Evolutionary conservation across 345 rosid genomes (phyloP).

Genomic region (Geranium rotundifolium): DNA sequence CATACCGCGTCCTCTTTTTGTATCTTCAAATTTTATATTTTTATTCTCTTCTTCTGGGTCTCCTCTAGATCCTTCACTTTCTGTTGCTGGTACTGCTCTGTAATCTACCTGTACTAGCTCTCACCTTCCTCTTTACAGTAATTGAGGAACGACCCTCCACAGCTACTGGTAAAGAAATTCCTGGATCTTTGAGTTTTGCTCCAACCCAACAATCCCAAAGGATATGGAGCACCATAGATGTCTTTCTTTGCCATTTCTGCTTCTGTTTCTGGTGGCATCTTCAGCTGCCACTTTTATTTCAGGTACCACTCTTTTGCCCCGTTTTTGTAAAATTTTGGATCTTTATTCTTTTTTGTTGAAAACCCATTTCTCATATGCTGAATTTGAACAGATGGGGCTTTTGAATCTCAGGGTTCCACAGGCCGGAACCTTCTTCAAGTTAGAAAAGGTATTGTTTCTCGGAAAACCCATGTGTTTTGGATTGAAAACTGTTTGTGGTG

Average conservation of each 20-base stretch:
- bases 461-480: background rate
- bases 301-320: background rate
- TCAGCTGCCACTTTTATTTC: background rate
- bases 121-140: too few relatives aligned
- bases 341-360: background rate
- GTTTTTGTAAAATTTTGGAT: background rate
- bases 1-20: too few relatives aligned
- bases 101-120: too few relatives aligned
- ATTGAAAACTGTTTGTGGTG: too few relatives aligned
- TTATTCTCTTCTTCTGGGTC: too few relatives aligned
- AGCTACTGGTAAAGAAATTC: too few relatives aligned
- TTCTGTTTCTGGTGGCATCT: background rate
- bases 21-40: too few relatives aligned
- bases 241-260: background rate
- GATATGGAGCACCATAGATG: background rate
- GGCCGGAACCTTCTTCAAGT: background rate
- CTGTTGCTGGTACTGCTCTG: too few relatives aligned
- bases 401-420: background rate
- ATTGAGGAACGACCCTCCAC: too few relatives aligned
- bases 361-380: background rate
- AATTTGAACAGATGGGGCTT: background rate
- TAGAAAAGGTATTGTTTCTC: background rate
- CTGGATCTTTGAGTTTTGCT: too few relatives aligned
- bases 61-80: too few relatives aligned
- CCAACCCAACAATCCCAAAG: too few relatives aligned